Evolutionary conservation across 73 alveolate genomes (phyloP).

Genomic region (Diophrys appendiculata): DNA sequence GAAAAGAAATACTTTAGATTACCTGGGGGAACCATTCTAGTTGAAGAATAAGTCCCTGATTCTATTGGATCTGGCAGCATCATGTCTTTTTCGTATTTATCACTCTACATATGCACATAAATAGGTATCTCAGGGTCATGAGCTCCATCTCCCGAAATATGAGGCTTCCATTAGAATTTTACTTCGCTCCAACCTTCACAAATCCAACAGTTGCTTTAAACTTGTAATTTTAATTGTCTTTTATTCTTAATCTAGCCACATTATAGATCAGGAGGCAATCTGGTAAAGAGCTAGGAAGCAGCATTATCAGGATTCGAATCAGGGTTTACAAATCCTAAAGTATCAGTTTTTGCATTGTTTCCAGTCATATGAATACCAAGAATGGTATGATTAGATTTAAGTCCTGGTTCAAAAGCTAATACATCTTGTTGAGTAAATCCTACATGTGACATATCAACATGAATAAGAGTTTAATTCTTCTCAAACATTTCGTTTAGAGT

Average conservation of each 20-base stretch:
- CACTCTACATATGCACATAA: conserved; percentile 18
- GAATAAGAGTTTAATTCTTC: conserved; percentile 41
- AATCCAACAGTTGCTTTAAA: conserved; percentile 66
- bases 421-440: conserved; percentile 24
- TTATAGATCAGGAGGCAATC: conserved; percentile 19
- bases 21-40: conserved; percentile 48
- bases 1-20: conserved; percentile 7
- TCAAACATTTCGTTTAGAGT: conserved; percentile 26
- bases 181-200: conserved; percentile 76
- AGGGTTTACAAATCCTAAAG: conserved; percentile 53
- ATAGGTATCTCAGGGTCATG: conserved; percentile 25
- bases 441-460: conserved; percentile 44
- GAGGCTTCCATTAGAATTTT: conserved; percentile 44
- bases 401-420: conserved; percentile 32
- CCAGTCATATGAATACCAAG: conserved; percentile 65
- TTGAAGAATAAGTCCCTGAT: conserved; percentile 7
- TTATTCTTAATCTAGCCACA: conserved; percentile 1
- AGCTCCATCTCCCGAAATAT: conserved; percentile 7
- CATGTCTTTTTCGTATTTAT: conserved; percentile 12
- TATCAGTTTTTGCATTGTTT: conserved; percentile 42
- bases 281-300: not conserved
- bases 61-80: conserved; percentile 13
- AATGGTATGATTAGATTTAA: conserved; percentile 44
- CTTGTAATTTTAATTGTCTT: no score
- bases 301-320: conserved; percentile 15